A percentile compares a stretch with the other conserved stretches of the same genome.
Evolutionary conservation across 257 asterid genomes (phyloP).

Genomic region (Euphrasia confusa): DNA sequence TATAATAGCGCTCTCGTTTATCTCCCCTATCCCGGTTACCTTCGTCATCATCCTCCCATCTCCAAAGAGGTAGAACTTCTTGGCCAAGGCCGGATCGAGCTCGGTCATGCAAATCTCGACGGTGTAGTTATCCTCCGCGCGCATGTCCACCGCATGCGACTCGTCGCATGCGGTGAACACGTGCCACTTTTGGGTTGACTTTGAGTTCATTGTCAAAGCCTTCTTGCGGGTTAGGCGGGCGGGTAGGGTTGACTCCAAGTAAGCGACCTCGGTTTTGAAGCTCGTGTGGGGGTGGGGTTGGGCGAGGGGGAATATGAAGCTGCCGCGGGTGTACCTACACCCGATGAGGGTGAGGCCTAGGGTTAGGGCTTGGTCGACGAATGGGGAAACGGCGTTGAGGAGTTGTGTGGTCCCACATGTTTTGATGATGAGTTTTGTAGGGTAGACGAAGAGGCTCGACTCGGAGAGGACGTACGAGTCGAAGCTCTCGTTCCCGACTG

Average conservation of each 20-base stretch:
- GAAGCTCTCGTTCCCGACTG: constrained; percentile 55
- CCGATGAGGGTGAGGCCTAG: constrained; percentile 48
- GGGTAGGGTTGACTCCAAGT: constrained; percentile 51
- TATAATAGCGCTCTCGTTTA: constrained; percentile 48
- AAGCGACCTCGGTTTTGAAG: constrained; percentile 55
- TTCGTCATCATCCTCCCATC: constrained; percentile 64
- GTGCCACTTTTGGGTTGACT: constrained; percentile 62
- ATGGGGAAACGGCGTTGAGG: constrained; percentile 56
- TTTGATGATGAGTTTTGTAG: constrained; percentile 65
- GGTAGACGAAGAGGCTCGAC: constrained; percentile 72
- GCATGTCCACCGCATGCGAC: constrained; percentile 13
- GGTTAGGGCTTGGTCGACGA: constrained; percentile 33
- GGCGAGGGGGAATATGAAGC: constrained; percentile 70
- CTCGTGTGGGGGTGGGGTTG: constrained; percentile 76
- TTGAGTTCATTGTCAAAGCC: constrained; percentile 60
- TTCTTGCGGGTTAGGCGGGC: constrained; percentile 37
- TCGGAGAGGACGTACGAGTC: constrained; percentile 73
- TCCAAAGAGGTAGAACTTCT: constrained; percentile 43
- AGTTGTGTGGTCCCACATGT: constrained; percentile 87
- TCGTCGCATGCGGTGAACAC: constrained; percentile 53
- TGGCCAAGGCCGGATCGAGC: constrained; percentile 48
- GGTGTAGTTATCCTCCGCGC: constrained; percentile 34
- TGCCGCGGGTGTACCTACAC: constrained; percentile 78
- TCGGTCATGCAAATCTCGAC: constrained; percentile 79
- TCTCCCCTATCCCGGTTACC: constrained; percentile 42